These are phyloP conservation scores for Lactarius psammicola DNA, from an alignment of 768 basidiomycete genomes.

Conservation along the genomic window DNA sequence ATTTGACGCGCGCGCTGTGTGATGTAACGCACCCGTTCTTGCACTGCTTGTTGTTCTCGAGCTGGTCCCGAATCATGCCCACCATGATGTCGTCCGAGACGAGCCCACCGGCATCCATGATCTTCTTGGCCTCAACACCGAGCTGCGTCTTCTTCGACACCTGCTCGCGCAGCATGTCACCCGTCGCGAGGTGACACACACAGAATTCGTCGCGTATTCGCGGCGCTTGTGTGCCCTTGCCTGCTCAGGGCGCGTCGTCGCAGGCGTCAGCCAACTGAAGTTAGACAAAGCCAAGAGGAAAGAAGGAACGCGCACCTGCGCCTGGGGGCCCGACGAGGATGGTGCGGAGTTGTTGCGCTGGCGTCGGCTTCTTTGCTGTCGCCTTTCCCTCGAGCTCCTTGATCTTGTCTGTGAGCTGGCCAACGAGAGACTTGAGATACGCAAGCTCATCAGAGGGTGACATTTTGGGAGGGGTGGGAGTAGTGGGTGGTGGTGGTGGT, in stretches of 20 bases:
- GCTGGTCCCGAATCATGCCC: slow-evolving; percentile 93
- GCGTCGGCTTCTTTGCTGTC: slow-evolving; percentile 45
- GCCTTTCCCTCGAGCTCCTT: slow-evolving; percentile 68
- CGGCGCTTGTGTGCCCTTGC: slow-evolving; percentile 98
- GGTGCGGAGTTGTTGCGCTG: slow-evolving; percentile 79
- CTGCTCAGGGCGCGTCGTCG: slow-evolving; percentile 41
- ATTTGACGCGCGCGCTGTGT: no score
- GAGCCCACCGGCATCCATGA: slow-evolving; percentile 96
- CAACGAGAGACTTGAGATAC: slow-evolving; percentile 90
- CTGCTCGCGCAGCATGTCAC: slow-evolving; percentile 97
- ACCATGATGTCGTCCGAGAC: slow-evolving; percentile 98
- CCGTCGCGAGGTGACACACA: slow-evolving; percentile 97
- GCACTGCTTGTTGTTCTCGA: slow-evolving; percentile 89
- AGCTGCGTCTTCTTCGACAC: slow-evolving; percentile 83
- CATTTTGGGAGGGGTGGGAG: slow-evolving; percentile 42
- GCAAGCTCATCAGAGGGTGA: slow-evolving; percentile 77
- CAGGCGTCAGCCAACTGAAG: not conserved
- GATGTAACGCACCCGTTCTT: slow-evolving; percentile 89
- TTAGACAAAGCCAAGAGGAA: not conserved
- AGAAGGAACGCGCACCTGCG: slow-evolving; percentile 62
- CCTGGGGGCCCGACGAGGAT: slow-evolving; percentile 97
- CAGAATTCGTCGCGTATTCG: slow-evolving; percentile 90
- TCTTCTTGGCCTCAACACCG: slow-evolving; percentile 91
- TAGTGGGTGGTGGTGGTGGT: not conserved
- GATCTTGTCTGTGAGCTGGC: slow-evolving; percentile 91